Percentiles rank a stretch among this genome's conserved stretches.
These are phyloP conservation scores for Diaporthe sp. DNA, from an alignment of 2,329 filamentous ascomycete species.

Conservation along the genomic window DNA sequence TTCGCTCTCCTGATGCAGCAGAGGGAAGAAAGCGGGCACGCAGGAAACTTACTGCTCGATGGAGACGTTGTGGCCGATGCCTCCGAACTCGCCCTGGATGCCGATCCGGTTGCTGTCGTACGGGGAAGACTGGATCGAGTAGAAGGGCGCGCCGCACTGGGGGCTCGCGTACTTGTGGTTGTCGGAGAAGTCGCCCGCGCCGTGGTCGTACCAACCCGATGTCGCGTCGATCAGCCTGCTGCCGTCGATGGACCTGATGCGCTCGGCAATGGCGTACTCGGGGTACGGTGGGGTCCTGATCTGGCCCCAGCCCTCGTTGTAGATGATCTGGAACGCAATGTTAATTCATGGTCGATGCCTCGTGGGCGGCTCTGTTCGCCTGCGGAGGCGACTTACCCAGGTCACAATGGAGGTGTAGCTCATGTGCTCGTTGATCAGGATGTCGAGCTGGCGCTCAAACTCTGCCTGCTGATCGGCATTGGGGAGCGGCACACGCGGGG, in stretches of 20 bases:
- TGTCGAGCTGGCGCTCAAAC: constrained; percentile 73
- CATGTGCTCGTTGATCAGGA: constrained; percentile 74
- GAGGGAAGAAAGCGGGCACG: no score
- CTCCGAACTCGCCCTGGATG: constrained; percentile 80
- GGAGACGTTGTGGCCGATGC: constrained; percentile 75
- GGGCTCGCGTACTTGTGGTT: constrained; percentile 81
- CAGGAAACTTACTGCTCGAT: constrained; percentile 66
- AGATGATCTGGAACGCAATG: constrained; percentile 63
- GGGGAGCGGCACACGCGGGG: constrained; percentile 51
- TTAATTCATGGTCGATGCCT: background rate
- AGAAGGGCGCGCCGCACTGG: constrained; percentile 79
- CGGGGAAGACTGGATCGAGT: constrained; percentile 68
- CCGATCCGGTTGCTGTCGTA: constrained; percentile 73
- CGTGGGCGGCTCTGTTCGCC: no score
- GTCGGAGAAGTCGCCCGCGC: constrained; percentile 76
- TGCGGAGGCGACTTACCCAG: constrained; percentile 62
- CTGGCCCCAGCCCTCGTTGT: constrained; percentile 82
- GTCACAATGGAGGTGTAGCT: constrained; percentile 75
- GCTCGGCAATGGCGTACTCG: constrained; percentile 69
- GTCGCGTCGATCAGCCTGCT: constrained; percentile 74
- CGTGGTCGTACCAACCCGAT: constrained; percentile 78
- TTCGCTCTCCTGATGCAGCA: background rate
- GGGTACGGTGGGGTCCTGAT: constrained; percentile 62
- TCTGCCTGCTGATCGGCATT: constrained; percentile 70
- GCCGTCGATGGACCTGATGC: constrained; percentile 71